These are phyloP conservation scores for Aegle marmelos DNA, from an alignment of 345 rosid species.

Conservation along the genomic window DNA sequence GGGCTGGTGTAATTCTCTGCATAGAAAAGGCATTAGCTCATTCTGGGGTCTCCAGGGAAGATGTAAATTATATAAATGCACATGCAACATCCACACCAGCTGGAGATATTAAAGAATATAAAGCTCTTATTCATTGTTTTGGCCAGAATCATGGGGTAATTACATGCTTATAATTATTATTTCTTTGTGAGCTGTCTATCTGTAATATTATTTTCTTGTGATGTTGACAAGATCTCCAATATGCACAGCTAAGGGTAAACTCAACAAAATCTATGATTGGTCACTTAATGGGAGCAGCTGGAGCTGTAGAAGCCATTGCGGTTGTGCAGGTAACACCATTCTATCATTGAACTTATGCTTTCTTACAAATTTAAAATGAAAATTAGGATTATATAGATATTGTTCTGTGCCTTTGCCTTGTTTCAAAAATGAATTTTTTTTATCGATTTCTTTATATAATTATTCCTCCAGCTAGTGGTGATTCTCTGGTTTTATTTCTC, in stretches of 20 bases:
- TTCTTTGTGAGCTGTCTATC: not conserved
- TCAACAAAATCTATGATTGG: conserved; percentile 97
- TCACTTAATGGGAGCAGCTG: conserved; percentile 91
- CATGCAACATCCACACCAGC: conserved; percentile 94
- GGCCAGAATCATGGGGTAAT: conserved; percentile 74
- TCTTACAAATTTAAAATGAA: not conserved
- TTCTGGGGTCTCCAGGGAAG: conserved; percentile 69
- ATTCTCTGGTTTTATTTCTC: not conserved
- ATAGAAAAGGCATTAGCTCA: conserved; percentile 79
- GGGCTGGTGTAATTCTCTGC: conserved; percentile 77
- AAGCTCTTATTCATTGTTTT: conserved; percentile 75
- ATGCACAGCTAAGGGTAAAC: conserved; percentile 66
- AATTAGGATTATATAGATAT: not conserved
- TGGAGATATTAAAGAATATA: conserved; percentile 83
- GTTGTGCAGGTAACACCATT: conserved; percentile 61
- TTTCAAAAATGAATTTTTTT: not conserved
- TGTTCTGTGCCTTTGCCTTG: not conserved
- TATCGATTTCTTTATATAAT: not conserved
- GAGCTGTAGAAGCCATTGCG: conserved; percentile 91
- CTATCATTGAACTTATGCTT: not conserved
- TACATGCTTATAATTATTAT: not conserved
- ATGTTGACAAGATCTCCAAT: conserved; percentile 16
- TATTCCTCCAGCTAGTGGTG: not conserved
- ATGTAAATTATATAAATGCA: conserved; percentile 81
- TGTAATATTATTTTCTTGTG: conserved; percentile 1